Conservation (phyloP, 2,329 filamentous ascomycete genomes). For the Thermochaetoides dissita region DNA sequence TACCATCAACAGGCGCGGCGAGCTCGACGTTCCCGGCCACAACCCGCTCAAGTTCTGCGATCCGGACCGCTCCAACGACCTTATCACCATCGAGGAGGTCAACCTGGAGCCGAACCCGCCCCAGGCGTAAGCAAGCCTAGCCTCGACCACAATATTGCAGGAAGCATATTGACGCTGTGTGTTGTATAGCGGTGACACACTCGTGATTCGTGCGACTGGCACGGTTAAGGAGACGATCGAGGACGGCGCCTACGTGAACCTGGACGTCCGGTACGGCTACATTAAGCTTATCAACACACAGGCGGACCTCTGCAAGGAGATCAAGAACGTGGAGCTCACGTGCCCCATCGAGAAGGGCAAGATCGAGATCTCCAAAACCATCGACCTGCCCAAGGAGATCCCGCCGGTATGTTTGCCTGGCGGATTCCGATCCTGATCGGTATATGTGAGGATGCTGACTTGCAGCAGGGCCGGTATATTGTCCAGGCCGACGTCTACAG, state of each 20-base stretch:
- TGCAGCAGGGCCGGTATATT: slow-evolving; percentile 65
- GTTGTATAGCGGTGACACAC: slow-evolving; percentile 51
- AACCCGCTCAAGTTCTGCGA: slow-evolving; percentile 73
- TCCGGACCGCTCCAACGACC: slow-evolving; percentile 50
- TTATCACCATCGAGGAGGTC: slow-evolving; percentile 64
- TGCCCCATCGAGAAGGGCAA: slow-evolving; percentile 78
- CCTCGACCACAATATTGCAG: neutral
- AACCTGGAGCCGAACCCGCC: slow-evolving; percentile 80
- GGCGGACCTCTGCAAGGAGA: slow-evolving; percentile 77
- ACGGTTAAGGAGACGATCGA: slow-evolving; percentile 59
- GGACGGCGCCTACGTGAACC: slow-evolving; percentile 64
- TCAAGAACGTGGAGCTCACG: slow-evolving; percentile 72
- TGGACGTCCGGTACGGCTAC: slow-evolving; percentile 86
- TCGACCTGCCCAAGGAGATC: slow-evolving; percentile 74
- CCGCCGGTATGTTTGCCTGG: slow-evolving; percentile 55
- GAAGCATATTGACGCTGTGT: neutral
- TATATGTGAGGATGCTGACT: slow-evolving; percentile 11
- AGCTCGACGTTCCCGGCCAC: slow-evolving; percentile 61
- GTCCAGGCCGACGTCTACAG: slow-evolving; percentile 78
- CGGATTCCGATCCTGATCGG: neutral
- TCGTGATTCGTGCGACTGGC: slow-evolving; percentile 68
- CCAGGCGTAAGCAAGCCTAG: slow-evolving; percentile 48
- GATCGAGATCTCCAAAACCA: slow-evolving; percentile 60
- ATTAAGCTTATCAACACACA: slow-evolving; percentile 75
- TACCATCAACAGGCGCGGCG: slow-evolving; percentile 33